Percentiles rank a stretch among this genome's conserved stretches.
Evolutionary conservation across 306 rosid species (phyloP).

Genomic region (Fragaria iinumae): DNA sequence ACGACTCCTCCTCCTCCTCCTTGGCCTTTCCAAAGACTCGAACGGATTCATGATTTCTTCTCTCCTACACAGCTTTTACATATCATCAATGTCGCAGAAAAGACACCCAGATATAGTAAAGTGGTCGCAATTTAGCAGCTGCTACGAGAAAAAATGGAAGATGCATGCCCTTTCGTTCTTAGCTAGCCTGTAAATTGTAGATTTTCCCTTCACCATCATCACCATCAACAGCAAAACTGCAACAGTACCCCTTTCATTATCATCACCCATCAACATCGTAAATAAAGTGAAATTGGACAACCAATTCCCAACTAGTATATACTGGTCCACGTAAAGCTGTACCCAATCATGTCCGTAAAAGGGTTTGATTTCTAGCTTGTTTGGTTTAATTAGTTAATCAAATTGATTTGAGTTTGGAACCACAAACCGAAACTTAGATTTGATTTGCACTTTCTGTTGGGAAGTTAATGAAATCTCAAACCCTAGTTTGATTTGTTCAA

Average conservation of each 20-base stretch:
- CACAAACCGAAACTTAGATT: neutral
- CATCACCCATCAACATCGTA: constrained; percentile 47
- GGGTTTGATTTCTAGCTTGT: neutral
- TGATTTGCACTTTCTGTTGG: neutral
- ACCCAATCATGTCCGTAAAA: constrained; percentile 25
- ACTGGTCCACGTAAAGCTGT: constrained; percentile 68
- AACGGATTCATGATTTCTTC: too few species aligned
- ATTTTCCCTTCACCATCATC: constrained; percentile 6
- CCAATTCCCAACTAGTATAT: constrained; percentile 47
- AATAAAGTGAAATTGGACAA: constrained; percentile 39
- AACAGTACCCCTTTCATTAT: constrained; percentile 19
- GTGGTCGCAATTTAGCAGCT: too few species aligned
- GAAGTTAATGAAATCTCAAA: neutral
- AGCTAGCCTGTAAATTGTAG: constrained; percentile 5
- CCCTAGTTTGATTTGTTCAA: neutral
- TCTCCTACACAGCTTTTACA: too few species aligned
- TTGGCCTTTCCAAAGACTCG: too few species aligned
- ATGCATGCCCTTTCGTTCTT: too few species aligned
- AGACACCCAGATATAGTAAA: too few species aligned
- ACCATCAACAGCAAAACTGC: neutral
- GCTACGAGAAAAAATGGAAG: too few species aligned
- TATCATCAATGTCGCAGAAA: too few species aligned
- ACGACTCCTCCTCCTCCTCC: neutral
- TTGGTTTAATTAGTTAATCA: neutral
- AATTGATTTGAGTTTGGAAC: neutral